These are phyloP conservation scores for Vitrella brassicaformis DNA, from an alignment of 73 alveolate genomes.

Conservation along the genomic window DNA sequence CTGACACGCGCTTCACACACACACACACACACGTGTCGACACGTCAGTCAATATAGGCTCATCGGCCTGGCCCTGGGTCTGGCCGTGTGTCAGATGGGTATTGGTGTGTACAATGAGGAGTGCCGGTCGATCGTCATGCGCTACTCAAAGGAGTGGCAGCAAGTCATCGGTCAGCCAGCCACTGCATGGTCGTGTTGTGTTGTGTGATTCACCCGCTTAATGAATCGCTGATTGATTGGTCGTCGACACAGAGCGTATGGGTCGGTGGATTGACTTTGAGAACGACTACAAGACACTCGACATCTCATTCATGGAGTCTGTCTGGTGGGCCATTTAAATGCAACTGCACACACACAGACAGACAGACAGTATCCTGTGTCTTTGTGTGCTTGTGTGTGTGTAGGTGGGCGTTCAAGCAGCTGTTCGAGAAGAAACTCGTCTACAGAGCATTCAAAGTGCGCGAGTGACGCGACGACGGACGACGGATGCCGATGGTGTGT, in stretches of 20 bases:
- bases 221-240: too few species aligned
- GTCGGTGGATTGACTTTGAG: conserved; percentile 99
- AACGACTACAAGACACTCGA: conserved; percentile 99
- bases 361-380: background rate
- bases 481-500: background rate
- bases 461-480: background rate
- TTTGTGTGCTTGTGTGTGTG: background rate
- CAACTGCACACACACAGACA: too few species aligned
- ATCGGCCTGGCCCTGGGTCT: too few species aligned
- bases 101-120: conserved; percentile 86
- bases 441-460: conserved; percentile 71
- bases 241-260: background rate
- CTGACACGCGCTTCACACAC: too few species aligned
- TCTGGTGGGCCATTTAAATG: too few species aligned
- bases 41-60: too few species aligned
- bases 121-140: conserved; percentile 90
- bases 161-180: conserved; percentile 43
- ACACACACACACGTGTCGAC: too few species aligned
- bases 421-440: conserved; percentile 90
- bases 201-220: too few species aligned
- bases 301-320: conserved; percentile 94
- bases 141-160: conserved; percentile 85
- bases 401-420: conserved; percentile 91
- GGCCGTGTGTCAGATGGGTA: conserved; percentile 82
- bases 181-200: too few species aligned